Evolutionary conservation across 2,329 filamentous ascomycete genomes (phyloP).

Genomic region (Ceratocystis ficicola): DNA sequence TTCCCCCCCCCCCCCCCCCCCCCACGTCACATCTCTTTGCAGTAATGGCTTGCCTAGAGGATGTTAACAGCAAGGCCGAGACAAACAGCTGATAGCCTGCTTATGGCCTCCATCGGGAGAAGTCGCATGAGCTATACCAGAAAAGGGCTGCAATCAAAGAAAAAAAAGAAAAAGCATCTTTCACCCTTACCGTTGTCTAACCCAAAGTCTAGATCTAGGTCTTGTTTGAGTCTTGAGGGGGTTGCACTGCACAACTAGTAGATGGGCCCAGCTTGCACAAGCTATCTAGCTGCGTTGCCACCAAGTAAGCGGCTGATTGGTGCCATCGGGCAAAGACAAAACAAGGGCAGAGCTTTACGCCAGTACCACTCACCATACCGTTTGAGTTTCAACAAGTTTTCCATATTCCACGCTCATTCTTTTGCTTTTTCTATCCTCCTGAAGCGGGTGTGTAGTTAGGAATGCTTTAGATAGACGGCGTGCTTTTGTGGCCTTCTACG

Average conservation of each 20-base stretch:
- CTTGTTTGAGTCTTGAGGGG: neutral
- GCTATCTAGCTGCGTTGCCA: neutral
- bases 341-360: neutral
- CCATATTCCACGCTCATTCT: neutral
- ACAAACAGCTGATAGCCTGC: neutral
- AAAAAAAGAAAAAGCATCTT: neutral
- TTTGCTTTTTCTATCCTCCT: neutral
- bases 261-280: neutral
- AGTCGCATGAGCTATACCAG: neutral
- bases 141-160: constrained; percentile 1
- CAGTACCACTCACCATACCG: neutral
- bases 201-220: neutral
- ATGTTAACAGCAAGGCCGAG: neutral
- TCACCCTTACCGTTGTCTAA: neutral
- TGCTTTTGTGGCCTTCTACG: no score
- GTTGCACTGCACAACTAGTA: neutral
- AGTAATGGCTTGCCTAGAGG: neutral
- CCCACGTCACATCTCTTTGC: neutral
- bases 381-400: neutral
- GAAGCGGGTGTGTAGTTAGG: no score
- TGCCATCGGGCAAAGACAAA: neutral
- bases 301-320: neutral
- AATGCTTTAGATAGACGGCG: no score
- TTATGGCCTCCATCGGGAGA: constrained; percentile 2
- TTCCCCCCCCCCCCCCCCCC: no score